phyloP scores from a whole-genome alignment of 257 asterid genomes.

The Rubia yunnanensis region DNA sequence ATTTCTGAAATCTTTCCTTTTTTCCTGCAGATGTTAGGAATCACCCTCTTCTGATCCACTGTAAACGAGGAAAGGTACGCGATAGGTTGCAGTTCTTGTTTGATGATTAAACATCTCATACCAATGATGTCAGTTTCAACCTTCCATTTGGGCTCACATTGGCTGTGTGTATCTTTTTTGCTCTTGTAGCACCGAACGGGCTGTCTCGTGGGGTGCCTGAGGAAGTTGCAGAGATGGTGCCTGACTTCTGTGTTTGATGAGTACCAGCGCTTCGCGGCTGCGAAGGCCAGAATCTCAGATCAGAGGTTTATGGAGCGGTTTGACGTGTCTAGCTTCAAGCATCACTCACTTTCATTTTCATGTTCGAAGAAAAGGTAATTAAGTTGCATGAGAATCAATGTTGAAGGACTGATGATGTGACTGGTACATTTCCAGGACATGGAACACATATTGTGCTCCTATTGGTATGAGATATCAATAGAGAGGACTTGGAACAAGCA shows the following conservation, averaged over 20 bases:
- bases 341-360: conserved; percentile 33
- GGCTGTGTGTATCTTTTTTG: background rate
- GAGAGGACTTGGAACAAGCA: background rate
- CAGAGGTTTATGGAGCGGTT: conserved; percentile 86
- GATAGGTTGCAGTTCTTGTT: background rate
- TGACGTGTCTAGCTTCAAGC: conserved; percentile 49
- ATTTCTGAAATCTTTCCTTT: background rate
- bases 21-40: conserved; percentile 48
- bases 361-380: conserved; percentile 41
- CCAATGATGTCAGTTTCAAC: conserved; percentile 1
- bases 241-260: conserved; percentile 73
- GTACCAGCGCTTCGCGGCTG: conserved; percentile 87
- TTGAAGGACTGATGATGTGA: conserved; percentile 3
- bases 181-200: conserved; percentile 78
- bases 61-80: conserved; percentile 82
- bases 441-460: conserved; percentile 7
- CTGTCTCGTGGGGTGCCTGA: conserved; percentile 81
- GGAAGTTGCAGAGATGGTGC: conserved; percentile 79
- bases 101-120: no score
- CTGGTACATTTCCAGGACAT: background rate
- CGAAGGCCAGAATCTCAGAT: conserved; percentile 72
- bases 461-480: conserved; percentile 1
- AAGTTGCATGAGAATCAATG: background rate
- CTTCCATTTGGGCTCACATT: background rate
- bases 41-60: conserved; percentile 71